Evolutionary conservation across 2,329 filamentous ascomycete species (phyloP).

Genomic region (Bipolaris victoriae): DNA sequence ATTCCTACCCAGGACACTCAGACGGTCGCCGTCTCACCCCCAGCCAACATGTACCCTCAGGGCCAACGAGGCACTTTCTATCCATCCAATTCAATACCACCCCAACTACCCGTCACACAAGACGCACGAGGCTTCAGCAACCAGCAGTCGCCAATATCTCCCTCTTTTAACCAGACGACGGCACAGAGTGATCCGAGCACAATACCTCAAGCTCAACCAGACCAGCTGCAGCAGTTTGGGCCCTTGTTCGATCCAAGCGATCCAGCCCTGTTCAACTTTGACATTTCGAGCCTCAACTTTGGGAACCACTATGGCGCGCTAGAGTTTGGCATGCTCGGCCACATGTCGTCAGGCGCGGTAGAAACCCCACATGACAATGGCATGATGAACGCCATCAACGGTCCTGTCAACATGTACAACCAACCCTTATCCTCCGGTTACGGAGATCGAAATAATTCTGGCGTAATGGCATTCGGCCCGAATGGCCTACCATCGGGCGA

Average conservation of each 20-base stretch:
- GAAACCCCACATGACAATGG: slow-evolving; percentile 72
- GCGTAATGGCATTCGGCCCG: slow-evolving; percentile 39
- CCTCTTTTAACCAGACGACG: slow-evolving; percentile 66
- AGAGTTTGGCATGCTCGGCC: slow-evolving; percentile 94
- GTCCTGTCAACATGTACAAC: slow-evolving; percentile 45
- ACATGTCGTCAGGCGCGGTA: slow-evolving; percentile 92
- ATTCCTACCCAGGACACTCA: slow-evolving; percentile 36
- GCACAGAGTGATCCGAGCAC: slow-evolving; percentile 58
- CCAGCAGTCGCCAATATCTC: slow-evolving; percentile 76
- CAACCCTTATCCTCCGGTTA: slow-evolving; percentile 48
- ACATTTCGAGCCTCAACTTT: slow-evolving; percentile 91
- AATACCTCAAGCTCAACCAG: slow-evolving; percentile 47
- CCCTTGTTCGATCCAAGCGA: slow-evolving; percentile 88
- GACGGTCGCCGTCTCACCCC: slow-evolving; percentile 36
- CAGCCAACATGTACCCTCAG: slow-evolving; percentile 54
- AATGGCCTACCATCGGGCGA: slow-evolving; percentile 39
- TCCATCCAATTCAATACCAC: slow-evolving; percentile 46
- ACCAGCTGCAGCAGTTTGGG: slow-evolving; percentile 55
- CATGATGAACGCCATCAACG: slow-evolving; percentile 44
- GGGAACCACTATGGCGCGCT: slow-evolving; percentile 94
- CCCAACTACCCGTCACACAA: slow-evolving; percentile 51
- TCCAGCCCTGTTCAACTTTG: slow-evolving; percentile 92
- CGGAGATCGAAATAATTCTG: slow-evolving; percentile 34
- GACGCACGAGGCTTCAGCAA: slow-evolving; percentile 63
- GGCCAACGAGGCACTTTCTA: slow-evolving; percentile 49